Base-by-base conservation (phyloP, 192 early-diverging fungal species). In the Coemansia sp. region DNA sequence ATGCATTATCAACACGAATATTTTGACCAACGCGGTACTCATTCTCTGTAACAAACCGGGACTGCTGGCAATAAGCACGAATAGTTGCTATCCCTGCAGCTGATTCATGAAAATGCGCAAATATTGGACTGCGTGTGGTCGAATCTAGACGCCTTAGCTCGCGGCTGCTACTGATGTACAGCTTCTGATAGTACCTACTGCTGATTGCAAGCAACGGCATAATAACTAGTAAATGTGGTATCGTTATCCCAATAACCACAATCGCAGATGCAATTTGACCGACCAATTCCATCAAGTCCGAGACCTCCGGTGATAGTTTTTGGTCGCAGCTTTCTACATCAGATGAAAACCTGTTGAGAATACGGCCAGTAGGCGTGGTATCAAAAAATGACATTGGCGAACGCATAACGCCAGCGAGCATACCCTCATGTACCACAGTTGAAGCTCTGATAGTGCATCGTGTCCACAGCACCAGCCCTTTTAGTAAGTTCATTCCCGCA, bases 91-190 rank as follows among this genome's bases (percentile, higher is more conserved):
- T 54, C 0, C 95, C 95, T 22, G 74, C 85, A 27, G 94, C 67
- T 0, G 90, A 85, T 59, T 94, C 92, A 19, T 87, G 82, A 61
- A 96, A 86, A 60, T 90, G 90, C 0, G 93, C 85, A 65, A 90
- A 93, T 7, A 95, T 75, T 7, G 93, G 90, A 4, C 87, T 88
- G n/a, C 89, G 84, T n/a, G 90, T 75, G 22, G 92, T 82, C 0
- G 89, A 90, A 60, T 94, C 91, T 9, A 97, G 71, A n/a, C 91
- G 89, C 60, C 93, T 91, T 53, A 96, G 59, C 77, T 96, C 93
- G 26, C 93, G 89, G 4, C 88, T 90, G 12, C 88, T 86, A 3
- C 82, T 72, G n/a, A 90, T 83, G 69, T 94, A 97, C 55, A 90
- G 81, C 22, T 75, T 53, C 49, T 92, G 90, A 0, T 89, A 71